Evolutionary conservation across 768 basidiomycete species (phyloP).

Genomic region (Coprinopsis sp.): DNA sequence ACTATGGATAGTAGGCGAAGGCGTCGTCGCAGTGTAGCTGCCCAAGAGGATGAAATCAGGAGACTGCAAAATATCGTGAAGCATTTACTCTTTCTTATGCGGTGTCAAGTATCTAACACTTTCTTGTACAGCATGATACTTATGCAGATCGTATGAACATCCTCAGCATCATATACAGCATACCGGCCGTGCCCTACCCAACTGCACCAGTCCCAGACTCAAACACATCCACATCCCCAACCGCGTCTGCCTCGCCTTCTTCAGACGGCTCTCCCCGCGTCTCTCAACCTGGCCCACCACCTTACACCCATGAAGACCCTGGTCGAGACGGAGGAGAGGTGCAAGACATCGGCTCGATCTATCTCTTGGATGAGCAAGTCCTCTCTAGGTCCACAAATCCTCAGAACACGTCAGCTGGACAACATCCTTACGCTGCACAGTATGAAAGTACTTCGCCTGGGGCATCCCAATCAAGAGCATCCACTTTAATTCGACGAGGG

Average conservation of each 20-base stretch:
- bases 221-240: slow-evolving; percentile 45
- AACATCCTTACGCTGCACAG: slow-evolving; percentile 52
- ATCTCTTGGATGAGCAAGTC: slow-evolving; percentile 33
- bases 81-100: slow-evolving; percentile 8
- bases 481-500: slow-evolving; percentile 40
- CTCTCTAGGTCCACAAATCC: slow-evolving; percentile 23
- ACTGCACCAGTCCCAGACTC: slow-evolving; percentile 47
- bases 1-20: slow-evolving; percentile 57
- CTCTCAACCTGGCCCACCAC: slow-evolving; percentile 29
- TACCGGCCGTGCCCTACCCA: slow-evolving; percentile 70
- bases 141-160: slow-evolving; percentile 95
- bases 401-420: slow-evolving; percentile 28
- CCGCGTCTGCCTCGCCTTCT: slow-evolving; percentile 44
- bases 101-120: slow-evolving; percentile 6
- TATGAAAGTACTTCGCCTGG: slow-evolving; percentile 32
- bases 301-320: slow-evolving; percentile 21
- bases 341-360: slow-evolving; percentile 38
- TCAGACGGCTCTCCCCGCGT: slow-evolving; percentile 44
- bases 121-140: slow-evolving; percentile 71
- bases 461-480: slow-evolving; percentile 26
- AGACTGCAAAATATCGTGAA: slow-evolving; percentile 85
- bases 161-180: slow-evolving; percentile 83
- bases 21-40: slow-evolving; percentile 75
- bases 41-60: slow-evolving; percentile 86
- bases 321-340: slow-evolving; percentile 24